Evolutionary conservation across 805 yeast genomes (phyloP).

Genomic region (Sugiyamaella mastotermitis): DNA sequence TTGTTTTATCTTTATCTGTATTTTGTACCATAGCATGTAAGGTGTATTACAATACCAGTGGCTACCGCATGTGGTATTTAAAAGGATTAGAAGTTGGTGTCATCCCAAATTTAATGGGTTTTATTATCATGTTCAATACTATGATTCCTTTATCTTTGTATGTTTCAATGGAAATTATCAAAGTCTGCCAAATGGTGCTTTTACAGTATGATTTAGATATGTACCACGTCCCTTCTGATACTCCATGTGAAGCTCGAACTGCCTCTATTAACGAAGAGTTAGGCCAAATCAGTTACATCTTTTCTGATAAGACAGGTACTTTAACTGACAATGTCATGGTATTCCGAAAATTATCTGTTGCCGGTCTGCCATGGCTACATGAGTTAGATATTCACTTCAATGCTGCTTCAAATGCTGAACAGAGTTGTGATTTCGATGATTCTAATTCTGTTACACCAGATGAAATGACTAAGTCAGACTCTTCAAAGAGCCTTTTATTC

Average conservation of each 20-base stretch:
- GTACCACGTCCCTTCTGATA: slow-evolving; percentile 78
- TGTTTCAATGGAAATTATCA: slow-evolving; percentile 94
- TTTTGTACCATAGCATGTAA: slow-evolving; percentile 80
- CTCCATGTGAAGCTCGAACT: slow-evolving; percentile 92
- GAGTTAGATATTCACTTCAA: slow-evolving; percentile 47
- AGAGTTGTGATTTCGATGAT: background rate
- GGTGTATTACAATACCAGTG: slow-evolving; percentile 37
- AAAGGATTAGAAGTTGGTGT: slow-evolving; percentile 67
- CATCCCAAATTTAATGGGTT: slow-evolving; percentile 91
- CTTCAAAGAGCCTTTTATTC: too few species aligned
- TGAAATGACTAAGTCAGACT: too few species aligned
- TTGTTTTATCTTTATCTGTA: slow-evolving; percentile 68
- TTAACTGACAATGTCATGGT: slow-evolving; percentile 92
- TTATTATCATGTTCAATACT: slow-evolving; percentile 94
- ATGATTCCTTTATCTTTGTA: slow-evolving; percentile 90
- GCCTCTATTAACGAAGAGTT: slow-evolving; percentile 93
- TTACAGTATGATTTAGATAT: slow-evolving; percentile 90
- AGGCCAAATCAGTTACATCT: slow-evolving; percentile 93
- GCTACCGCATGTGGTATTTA: slow-evolving; percentile 65
- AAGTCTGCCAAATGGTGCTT: slow-evolving; percentile 74
- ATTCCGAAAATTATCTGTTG: slow-evolving; percentile 79
- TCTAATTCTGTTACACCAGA: too few species aligned
- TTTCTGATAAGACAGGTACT: slow-evolving; percentile 97
- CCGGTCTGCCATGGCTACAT: slow-evolving; percentile 88
- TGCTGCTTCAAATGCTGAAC: slow-evolving; percentile 18